Conservation (phyloP, 176 grass and related monocot species). For the Canna indica region DNA sequence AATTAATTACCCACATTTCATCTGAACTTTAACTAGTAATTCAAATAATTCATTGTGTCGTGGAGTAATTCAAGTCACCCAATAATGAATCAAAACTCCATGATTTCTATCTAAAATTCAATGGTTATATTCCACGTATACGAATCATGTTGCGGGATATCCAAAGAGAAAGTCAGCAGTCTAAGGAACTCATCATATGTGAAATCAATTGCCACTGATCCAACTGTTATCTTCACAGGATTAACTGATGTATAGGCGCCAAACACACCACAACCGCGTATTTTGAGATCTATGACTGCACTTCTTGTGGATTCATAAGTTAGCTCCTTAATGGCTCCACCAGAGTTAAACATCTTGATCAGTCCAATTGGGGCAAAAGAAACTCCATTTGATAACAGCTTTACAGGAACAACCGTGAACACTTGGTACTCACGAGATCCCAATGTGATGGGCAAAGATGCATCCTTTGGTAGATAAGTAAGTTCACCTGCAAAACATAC, state of each 20-base stretch:
- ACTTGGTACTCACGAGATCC: constrained; percentile 59
- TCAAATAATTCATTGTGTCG: too few relatives aligned
- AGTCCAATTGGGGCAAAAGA: constrained; percentile 59
- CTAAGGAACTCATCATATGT: constrained; percentile 33
- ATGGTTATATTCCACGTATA: constrained; percentile 38
- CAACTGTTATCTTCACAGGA: constrained; percentile 29
- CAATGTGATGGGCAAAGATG: constrained; percentile 47
- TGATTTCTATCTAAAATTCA: constrained; percentile 24
- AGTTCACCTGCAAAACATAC: constrained; percentile 30
- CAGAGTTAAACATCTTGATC: constrained; percentile 62
- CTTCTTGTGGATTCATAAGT: neutral
- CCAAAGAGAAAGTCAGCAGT: constrained; percentile 34
- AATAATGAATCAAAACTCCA: too few relatives aligned
- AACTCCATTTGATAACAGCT: constrained; percentile 29
- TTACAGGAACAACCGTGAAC: constrained; percentile 49
- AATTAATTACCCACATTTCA: too few relatives aligned
- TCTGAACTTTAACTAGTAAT: too few relatives aligned
- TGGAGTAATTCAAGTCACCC: too few relatives aligned
- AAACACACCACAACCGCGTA: constrained; percentile 30
- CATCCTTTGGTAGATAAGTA: constrained; percentile 40
- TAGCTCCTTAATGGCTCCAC: constrained; percentile 45
- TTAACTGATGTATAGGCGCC: constrained; percentile 48
- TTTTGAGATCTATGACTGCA: constrained; percentile 18
- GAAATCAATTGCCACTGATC: constrained; percentile 27
- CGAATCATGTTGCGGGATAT: constrained; percentile 29